Base-by-base conservation (phyloP, 306 rosid genomes). In the Fragaria ananassa region DNA sequence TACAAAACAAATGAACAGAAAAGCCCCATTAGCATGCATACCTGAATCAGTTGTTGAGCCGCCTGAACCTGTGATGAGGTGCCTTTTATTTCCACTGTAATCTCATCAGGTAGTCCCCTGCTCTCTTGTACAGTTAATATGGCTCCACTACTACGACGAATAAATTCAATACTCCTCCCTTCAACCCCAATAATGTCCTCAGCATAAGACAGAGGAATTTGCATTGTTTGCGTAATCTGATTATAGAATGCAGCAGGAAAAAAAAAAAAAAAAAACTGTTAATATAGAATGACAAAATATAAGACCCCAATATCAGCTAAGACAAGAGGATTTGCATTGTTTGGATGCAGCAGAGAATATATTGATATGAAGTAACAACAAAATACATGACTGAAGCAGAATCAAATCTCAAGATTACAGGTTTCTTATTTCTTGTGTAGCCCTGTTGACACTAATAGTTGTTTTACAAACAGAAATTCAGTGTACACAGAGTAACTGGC, bases 11-110 rank as follows among this genome's bases (percentile, higher is more conserved):
- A 46, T 37, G 27, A 17, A 72, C 35, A 35, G 12, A 21, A 72
- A 71, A 15, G 13, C n/a, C 46, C 34, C 68, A 56, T 57, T 56
- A 66, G 51, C 10, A 58, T 15, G 53, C 68, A 13, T 80, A 92
- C 99, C 97, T 92, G 97, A 85, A 95, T 91, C 84, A 95, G 79
- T 68, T 92, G 98, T 63, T 92, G 98, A 56, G 99, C 99, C 62
- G 80, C 62, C 78, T 91, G 99, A 81, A 95, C 99, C 76, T 95
- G 92, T 54, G 97, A 73, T 51, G 99, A 80, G 85, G 85, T 95
- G 81, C 99, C 99, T 82, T 92, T 92, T 73, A 92, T 90, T 87
- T 92, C 99, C 78, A 95, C 97, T 10, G 90, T 91, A 81, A 95
- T 91, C 78, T 95, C 99, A 83, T 95, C 98, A 27, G 91, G 97